Conservation (phyloP, 2,329 filamentous ascomycete species). For the Trichoderma sp. region DNA sequence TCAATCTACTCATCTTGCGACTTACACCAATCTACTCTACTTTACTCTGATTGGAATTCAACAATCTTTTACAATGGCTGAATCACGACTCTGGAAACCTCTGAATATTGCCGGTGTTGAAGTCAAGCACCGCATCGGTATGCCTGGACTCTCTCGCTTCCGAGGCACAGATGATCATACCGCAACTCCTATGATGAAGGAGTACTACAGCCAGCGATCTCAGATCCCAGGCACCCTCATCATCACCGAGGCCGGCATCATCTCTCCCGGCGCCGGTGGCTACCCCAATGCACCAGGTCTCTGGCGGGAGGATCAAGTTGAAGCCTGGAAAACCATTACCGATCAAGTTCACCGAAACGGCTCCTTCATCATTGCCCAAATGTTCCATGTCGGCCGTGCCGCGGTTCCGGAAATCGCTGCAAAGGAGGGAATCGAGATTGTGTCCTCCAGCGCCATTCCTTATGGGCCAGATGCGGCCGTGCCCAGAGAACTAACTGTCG, state of each 20-base stretch:
- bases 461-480: background rate
- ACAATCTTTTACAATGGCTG: background rate
- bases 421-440: slow-evolving; percentile 27
- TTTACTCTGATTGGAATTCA: background rate
- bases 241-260: slow-evolving; percentile 51
- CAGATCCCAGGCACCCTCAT: slow-evolving; percentile 46
- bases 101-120: background rate
- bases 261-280: slow-evolving; percentile 34
- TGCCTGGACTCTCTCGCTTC: background rate
- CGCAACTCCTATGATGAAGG: slow-evolving; percentile 33
- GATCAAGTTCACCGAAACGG: slow-evolving; percentile 66
- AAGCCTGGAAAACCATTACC: slow-evolving; percentile 62
- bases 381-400: slow-evolving; percentile 60
- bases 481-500: background rate
- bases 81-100: slow-evolving; percentile 26
- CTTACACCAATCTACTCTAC: background rate
- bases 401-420: slow-evolving; percentile 37
- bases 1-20: background rate
- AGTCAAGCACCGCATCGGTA: background rate
- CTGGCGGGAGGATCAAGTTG: slow-evolving; percentile 55
- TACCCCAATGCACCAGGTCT: slow-evolving; percentile 55
- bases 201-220: slow-evolving; percentile 51
- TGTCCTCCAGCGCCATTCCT: background rate
- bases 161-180: background rate
- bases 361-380: background rate